phyloP scores from a whole-genome alignment of 2,329 filamentous ascomycete species.

The Fusarium citri region DNA sequence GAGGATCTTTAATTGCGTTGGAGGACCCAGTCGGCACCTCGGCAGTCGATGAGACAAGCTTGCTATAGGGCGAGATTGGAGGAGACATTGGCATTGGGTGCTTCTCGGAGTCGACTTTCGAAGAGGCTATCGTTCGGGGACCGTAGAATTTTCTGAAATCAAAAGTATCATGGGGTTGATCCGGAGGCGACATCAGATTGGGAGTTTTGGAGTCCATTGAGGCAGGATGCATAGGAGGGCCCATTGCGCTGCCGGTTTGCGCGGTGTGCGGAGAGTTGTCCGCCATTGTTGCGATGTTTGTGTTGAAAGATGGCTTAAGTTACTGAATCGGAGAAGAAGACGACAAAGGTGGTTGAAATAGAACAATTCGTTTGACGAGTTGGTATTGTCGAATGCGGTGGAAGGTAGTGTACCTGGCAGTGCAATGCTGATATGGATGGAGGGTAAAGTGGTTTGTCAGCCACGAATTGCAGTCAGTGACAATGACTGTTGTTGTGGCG shows the following conservation, averaged over 20 bases:
- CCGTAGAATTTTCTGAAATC: slow-evolving; percentile 43
- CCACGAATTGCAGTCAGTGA: slow-evolving; percentile 41
- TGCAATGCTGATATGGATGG: slow-evolving; percentile 8
- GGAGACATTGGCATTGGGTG: slow-evolving; percentile 64
- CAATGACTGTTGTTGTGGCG: slow-evolving; percentile 45
- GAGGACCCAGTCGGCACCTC: slow-evolving; percentile 47
- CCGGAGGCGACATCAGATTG: slow-evolving; percentile 72
- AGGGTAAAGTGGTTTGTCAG: slow-evolving; percentile 52
- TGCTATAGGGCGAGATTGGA: slow-evolving; percentile 65
- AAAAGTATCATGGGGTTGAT: slow-evolving; percentile 67
- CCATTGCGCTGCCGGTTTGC: slow-evolving; percentile 44
- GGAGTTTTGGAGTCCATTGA: slow-evolving; percentile 59
- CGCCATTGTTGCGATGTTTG: slow-evolving; percentile 43
- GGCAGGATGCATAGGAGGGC: slow-evolving; percentile 45
- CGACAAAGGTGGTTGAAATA: slow-evolving; percentile 30
- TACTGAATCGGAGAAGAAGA: slow-evolving; percentile 27
- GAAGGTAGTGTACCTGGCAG: slow-evolving; percentile 45
- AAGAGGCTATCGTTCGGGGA: slow-evolving; percentile 31
- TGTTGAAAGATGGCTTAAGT: slow-evolving; percentile 20
- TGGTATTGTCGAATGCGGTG: slow-evolving; percentile 48
- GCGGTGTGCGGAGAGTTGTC: slow-evolving; percentile 39
- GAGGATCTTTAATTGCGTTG: slow-evolving; percentile 62
- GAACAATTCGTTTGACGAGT: slow-evolving; percentile 32
- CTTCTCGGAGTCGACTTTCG: slow-evolving; percentile 48
- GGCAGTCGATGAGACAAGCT: slow-evolving; percentile 50